A percentile compares a stretch with the other conserved stretches of the same genome.
These are phyloP conservation scores for Aspergillus wentii DNA, from an alignment of 495 filamentous ascomycete genomes.

Conservation along the genomic window DNA sequence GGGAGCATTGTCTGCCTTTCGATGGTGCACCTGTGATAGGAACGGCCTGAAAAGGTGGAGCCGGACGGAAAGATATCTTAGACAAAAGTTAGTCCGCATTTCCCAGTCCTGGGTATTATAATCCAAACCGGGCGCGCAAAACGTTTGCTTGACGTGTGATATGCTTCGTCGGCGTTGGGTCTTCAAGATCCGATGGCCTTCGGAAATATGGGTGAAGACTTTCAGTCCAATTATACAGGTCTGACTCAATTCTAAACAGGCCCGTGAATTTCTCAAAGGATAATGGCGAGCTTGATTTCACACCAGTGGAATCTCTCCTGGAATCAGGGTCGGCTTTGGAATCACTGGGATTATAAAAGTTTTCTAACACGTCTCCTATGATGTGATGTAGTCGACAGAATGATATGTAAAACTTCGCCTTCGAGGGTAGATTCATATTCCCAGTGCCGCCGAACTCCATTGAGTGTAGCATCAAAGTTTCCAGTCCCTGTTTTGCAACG, in stretches of 20 bases:
- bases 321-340: not conserved
- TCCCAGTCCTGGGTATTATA: no score
- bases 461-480: conserved; percentile 2
- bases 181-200: conserved; percentile 6
- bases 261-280: conserved; percentile 7
- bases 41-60: conserved; percentile 11
- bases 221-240: conserved; percentile 4
- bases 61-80: conserved; percentile 12
- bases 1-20: not conserved
- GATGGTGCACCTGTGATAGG: conserved; percentile 8
- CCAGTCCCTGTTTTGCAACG: conserved; percentile 9
- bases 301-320: no score
- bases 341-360: conserved; percentile 5
- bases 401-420: conserved; percentile 8
- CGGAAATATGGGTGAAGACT: conserved; percentile 8
- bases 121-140: conserved; percentile 7
- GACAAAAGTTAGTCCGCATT: no score
- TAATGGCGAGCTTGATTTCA: not conserved
- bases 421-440: conserved; percentile 4
- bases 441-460: no score
- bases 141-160: conserved; percentile 10
- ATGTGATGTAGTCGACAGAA: conserved; percentile 12
- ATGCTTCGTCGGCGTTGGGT: conserved; percentile 9
- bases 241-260: conserved; percentile 7
- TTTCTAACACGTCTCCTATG: conserved; percentile 10